These are phyloP conservation scores for Penicillium verhagenii DNA, from an alignment of 495 filamentous ascomycete species.

Conservation along the genomic window DNA sequence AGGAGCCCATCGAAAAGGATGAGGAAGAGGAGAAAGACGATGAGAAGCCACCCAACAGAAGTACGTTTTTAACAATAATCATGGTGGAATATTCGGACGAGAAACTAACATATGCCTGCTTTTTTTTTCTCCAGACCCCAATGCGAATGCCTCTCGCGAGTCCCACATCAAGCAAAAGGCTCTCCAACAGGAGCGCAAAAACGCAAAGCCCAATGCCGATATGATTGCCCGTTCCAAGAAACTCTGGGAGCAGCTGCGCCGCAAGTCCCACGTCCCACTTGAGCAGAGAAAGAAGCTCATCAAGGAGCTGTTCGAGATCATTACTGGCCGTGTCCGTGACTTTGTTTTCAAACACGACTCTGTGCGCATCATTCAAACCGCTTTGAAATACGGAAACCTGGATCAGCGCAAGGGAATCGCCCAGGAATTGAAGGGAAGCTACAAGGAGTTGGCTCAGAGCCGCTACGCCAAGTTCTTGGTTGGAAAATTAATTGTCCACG, in stretches of 20 bases:
- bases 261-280: conserved; percentile 84
- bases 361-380: conserved; percentile 91
- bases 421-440: conserved; percentile 80
- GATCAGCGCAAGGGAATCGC: conserved; percentile 85
- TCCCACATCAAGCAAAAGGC: conserved; percentile 91
- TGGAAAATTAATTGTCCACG: conserved; percentile 89
- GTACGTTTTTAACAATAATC: conserved; percentile 23
- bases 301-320: conserved; percentile 83
- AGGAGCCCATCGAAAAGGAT: conserved; percentile 28
- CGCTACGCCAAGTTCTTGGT: conserved; percentile 96
- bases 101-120: neutral
- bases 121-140: neutral
- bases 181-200: conserved; percentile 82
- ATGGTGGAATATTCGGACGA: neutral
- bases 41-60: conserved; percentile 22
- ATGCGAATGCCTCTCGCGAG: conserved; percentile 61
- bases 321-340: conserved; percentile 85
- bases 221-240: conserved; percentile 87
- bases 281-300: conserved; percentile 86
- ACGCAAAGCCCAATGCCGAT: conserved; percentile 87
- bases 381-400: conserved; percentile 88
- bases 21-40: conserved; percentile 19
- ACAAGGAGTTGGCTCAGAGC: conserved; percentile 82
- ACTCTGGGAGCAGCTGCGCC: conserved; percentile 90
- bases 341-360: conserved; percentile 99